Evolutionary conservation across 768 basidiomycete species (phyloP), one percentile per base, ranked within the genome.

Genomic region (Leccinum aurantiacum): DNA sequence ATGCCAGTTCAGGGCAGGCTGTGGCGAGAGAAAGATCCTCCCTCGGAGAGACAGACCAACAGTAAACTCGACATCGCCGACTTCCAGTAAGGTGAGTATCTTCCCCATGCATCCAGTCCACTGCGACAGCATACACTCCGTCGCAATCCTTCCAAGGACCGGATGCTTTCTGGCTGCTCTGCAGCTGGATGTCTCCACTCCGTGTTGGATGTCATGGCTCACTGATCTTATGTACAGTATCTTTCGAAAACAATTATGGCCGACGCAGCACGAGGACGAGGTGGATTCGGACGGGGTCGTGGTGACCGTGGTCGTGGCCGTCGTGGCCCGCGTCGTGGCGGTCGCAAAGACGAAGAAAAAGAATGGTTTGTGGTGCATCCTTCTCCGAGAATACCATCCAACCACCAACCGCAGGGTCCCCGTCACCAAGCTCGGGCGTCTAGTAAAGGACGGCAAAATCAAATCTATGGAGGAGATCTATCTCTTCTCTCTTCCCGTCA

Each of bases 391-490:
- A 60, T 44, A 37, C 55, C 48, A 54, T 59, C 64, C 54, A 60
- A 61, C n/a, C 17, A 41, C 38, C 50, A 52, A 52, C 62, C 24
- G 4, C 68, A 95, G 93, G 95, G 88, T 88, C 63, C 96, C 97
- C 69, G 95, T 98, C 78, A 98, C 97, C 76, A 99, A 98, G 78
- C 91, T 99, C 67, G 97, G 97, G 62, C 95, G 97, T 78, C 87
- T 99, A 72, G 95, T 98, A 49, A 98, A 97, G 80, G 97, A 98
- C 70, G 96, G 96, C 68, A 98, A 98, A 82, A 98, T 99, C 82
- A 98, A 96, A 80, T 97, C 95, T 52, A 95, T 99, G 86, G 97
- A 99, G 76, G 97, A 99, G 76, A 98, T 98, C 79, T 99, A 98
- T 81, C 95, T 99, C 74, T 99, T 98, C 88, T 99, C 97, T 27